These are phyloP conservation scores for Thermochaetoides dissita DNA, from an alignment of 2,329 filamentous ascomycete species.

Conservation along the genomic window DNA sequence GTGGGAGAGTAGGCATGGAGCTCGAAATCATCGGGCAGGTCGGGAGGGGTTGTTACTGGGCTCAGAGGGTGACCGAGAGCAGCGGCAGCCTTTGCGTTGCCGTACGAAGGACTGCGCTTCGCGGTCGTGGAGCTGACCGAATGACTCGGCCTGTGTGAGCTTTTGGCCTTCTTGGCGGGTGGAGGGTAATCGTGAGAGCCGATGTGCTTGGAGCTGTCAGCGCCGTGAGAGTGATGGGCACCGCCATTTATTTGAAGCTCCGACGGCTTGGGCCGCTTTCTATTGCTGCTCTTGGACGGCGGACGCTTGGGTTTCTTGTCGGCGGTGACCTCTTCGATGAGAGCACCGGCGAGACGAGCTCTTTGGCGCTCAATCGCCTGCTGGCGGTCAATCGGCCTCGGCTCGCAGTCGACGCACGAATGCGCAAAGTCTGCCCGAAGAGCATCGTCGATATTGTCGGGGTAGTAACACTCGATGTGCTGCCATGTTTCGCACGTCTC, in stretches of 20 bases:
- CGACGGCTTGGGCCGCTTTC: slow-evolving; percentile 70
- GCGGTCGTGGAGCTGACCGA: slow-evolving; percentile 58
- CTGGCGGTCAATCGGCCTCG: slow-evolving; percentile 57
- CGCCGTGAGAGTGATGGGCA: slow-evolving; percentile 27
- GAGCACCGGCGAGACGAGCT: slow-evolving; percentile 33
- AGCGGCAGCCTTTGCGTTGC: slow-evolving; percentile 39
- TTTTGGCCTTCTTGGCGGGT: slow-evolving; percentile 62
- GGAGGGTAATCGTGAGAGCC: slow-evolving; percentile 32
- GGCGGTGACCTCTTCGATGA: slow-evolving; percentile 30
- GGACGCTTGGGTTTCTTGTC: slow-evolving; percentile 64
- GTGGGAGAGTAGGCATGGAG: slow-evolving; percentile 59
- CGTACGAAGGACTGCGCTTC: slow-evolving; percentile 50
- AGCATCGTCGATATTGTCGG: slow-evolving; percentile 55
- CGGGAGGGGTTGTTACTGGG: slow-evolving; percentile 61
- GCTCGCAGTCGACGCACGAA: slow-evolving; percentile 79
- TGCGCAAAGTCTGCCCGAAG: slow-evolving; percentile 61
- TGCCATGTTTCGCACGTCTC: slow-evolving; percentile 96
- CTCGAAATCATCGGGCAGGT: slow-evolving; percentile 46
- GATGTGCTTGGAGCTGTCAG: slow-evolving; percentile 35
- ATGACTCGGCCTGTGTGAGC: slow-evolving; percentile 63
- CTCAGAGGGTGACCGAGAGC: slow-evolving; percentile 50
- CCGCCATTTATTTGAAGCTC: slow-evolving; percentile 56
- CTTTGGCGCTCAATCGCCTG: slow-evolving; percentile 61
- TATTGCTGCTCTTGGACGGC: slow-evolving; percentile 59
- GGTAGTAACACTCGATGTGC: slow-evolving; percentile 93